phyloP scores from a whole-genome alignment of 768 basidiomycete genomes.

The Termitomyces sp. region DNA sequence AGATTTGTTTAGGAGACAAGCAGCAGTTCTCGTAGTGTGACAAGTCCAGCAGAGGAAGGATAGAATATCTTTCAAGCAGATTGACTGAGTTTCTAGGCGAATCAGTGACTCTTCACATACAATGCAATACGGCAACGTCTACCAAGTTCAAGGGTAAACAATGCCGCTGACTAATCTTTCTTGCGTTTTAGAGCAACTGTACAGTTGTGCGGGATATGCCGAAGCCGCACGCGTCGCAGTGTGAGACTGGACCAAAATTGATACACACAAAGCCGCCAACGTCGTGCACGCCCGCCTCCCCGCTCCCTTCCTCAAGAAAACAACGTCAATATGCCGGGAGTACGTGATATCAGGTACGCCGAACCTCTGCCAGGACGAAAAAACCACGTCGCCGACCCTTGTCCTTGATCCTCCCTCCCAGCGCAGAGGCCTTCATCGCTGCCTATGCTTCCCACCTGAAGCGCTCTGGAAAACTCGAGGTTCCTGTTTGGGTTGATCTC shows the following conservation, averaged over 20 bases:
- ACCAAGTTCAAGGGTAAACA: background rate
- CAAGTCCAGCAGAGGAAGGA: background rate
- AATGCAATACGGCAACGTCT: no score
- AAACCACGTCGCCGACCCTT: background rate
- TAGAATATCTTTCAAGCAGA: background rate
- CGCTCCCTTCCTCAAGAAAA: constrained; percentile 44
- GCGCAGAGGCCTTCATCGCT: constrained; percentile 89
- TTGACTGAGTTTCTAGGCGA: no score
- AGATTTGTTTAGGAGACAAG: background rate
- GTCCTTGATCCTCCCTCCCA: constrained; percentile 31
- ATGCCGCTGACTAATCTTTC: constrained; percentile 19
- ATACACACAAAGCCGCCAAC: constrained; percentile 46
- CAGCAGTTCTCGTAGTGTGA: background rate
- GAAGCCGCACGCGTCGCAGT: constrained; percentile 26
- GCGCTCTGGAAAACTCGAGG: constrained; percentile 98
- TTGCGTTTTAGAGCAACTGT: constrained; percentile 23
- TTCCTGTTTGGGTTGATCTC: constrained; percentile 96
- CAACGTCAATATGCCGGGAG: constrained; percentile 66
- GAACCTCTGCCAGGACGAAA: constrained; percentile 8
- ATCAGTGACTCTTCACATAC: no score
- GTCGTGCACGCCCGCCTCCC: constrained; percentile 40
- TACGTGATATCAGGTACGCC: constrained; percentile 71
- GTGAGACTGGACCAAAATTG: constrained; percentile 22
- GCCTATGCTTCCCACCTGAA: constrained; percentile 96
- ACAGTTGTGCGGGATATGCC: constrained; percentile 36